Evolutionary conservation across 2,329 filamentous ascomycete genomes (phyloP), one percentile per base, ranked within the genome.

Genomic region (Ophiostoma montium): DNA sequence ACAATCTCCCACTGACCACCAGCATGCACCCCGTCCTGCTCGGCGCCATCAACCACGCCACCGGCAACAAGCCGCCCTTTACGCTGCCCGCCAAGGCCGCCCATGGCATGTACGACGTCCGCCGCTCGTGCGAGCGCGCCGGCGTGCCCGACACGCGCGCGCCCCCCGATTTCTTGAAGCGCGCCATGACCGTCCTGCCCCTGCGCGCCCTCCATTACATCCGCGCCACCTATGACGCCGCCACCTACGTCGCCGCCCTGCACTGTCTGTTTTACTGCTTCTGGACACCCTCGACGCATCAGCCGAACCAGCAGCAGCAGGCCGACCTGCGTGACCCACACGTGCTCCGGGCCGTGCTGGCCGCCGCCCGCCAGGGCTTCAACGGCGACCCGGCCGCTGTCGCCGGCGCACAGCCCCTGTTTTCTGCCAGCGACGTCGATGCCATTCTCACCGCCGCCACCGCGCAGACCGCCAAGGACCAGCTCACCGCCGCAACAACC

Each of bases 21-120:
- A n/a, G n/a, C n/a, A n/a, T 84, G 57, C 72, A 83, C 54, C 86
- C 86, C 13, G 71, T 88, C 47, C 81, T 89, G 59, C 70, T 90
- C 13, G 80, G 78, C 23, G 82, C 72, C 42, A 76, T 86, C 59
- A 84, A 80, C 59, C 67, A 69, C 33, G 70, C 46, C 19, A 27
- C 55, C 77, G 82, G 82, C 46, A 90, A 92, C 62, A 77, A 77
- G 55, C 84, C 85, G 0, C 85, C 86, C 1, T 88, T 83, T 82
- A 70, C 70, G 0, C 68, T 85, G 30, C 75, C 79, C 2, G 78
- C 76, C 39, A 89, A 89, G 67, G 79, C 74, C 19, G 62, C 59
- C 1, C 81, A 86, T 58, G 67, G 72, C 45, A 30, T 44, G 11
- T 58, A 59, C 52, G 72, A 78, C 58, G 56, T 59, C 31, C 58